Percentiles rank a stretch among this genome's conserved stretches.
Conservation (phyloP, 495 filamentous ascomycete species). For the Penicillium turbatum region DNA sequence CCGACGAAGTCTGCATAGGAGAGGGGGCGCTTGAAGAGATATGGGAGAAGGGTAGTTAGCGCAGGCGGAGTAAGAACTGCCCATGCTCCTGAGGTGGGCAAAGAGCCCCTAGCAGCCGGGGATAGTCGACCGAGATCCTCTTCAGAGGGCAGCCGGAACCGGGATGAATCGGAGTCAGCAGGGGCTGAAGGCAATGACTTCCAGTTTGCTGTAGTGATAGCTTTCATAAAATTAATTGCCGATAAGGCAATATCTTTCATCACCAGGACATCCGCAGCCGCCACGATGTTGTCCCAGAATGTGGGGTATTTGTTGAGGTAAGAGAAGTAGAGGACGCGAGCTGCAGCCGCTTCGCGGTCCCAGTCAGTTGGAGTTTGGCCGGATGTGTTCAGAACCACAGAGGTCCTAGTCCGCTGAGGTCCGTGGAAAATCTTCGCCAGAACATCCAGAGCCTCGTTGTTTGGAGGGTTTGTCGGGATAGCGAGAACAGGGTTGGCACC, state of each 20-base stretch:
- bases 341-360: slow-evolving; percentile 48
- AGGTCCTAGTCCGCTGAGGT: slow-evolving; percentile 27
- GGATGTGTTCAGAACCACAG: slow-evolving; percentile 29
- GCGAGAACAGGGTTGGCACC: slow-evolving; percentile 43
- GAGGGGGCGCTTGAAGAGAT: slow-evolving; percentile 55
- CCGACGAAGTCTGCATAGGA: slow-evolving; percentile 56
- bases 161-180: slow-evolving; percentile 20
- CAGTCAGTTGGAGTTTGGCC: slow-evolving; percentile 38
- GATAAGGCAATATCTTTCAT: slow-evolving; percentile 56
- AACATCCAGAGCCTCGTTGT: slow-evolving; percentile 50
- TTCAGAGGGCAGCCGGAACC: slow-evolving; percentile 44
- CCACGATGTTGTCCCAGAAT: slow-evolving; percentile 51
- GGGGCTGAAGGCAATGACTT: slow-evolving; percentile 25
- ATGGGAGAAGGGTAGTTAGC: slow-evolving; percentile 51
- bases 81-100: slow-evolving; percentile 46
- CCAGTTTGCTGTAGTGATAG: slow-evolving; percentile 57
- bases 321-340: slow-evolving; percentile 53
- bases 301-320: slow-evolving; percentile 48
- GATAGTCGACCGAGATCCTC: slow-evolving; percentile 34
- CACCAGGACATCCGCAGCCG: slow-evolving; percentile 52
- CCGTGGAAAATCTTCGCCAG: slow-evolving; percentile 55
- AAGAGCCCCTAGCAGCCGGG: slow-evolving; percentile 31
- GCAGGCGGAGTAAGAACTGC: slow-evolving; percentile 51
- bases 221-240: slow-evolving; percentile 49
- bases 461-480: slow-evolving; percentile 48